Percentiles rank a stretch among this genome's conserved stretches.
These are phyloP conservation scores for Ammopiptanthus mongolicus DNA, from an alignment of 306 rosid genomes.

Conservation along the genomic window DNA sequence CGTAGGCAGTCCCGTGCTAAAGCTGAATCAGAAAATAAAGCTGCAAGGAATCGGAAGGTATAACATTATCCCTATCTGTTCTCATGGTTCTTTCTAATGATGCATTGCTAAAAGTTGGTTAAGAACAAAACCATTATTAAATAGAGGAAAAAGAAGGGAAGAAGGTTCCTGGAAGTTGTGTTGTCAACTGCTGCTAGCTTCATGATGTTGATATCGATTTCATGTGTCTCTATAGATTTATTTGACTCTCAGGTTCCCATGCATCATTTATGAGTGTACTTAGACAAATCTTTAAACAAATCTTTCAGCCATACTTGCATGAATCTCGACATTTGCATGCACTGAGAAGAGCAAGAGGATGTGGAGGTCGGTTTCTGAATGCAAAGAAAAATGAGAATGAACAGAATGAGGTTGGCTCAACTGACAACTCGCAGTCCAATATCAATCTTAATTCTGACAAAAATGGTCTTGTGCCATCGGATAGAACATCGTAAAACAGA, in stretches of 20 bases:
- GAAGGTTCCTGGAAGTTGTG: conserved; percentile 37
- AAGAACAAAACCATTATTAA: not conserved
- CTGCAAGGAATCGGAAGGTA: conserved; percentile 78
- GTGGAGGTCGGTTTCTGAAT: conserved; percentile 91
- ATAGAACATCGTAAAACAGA: conserved; percentile 42
- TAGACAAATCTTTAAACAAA: conserved; percentile 4
- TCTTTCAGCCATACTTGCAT: conserved; percentile 87
- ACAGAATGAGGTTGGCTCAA: conserved; percentile 44
- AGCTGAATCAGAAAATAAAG: conserved; percentile 93
- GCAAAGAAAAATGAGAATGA: conserved; percentile 65
- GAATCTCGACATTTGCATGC: conserved; percentile 94
- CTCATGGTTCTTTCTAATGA: not conserved
- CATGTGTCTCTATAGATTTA: not conserved
- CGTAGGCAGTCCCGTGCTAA: conserved; percentile 94
- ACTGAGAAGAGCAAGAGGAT: conserved; percentile 80
- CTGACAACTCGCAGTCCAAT: conserved; percentile 49
- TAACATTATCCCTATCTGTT: not conserved
- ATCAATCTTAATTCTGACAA: conserved; percentile 62
- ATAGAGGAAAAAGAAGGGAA: not conserved
- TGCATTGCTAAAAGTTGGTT: not conserved
- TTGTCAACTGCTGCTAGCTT: conserved; percentile 4
- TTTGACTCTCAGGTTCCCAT: conserved; percentile 15
- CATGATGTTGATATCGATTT: conserved; percentile 9
- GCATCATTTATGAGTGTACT: not conserved
- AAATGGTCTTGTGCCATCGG: conserved; percentile 53